Base-by-base conservation (phyloP, 495 filamentous ascomycete species). In the Xylaria castorea region DNA sequence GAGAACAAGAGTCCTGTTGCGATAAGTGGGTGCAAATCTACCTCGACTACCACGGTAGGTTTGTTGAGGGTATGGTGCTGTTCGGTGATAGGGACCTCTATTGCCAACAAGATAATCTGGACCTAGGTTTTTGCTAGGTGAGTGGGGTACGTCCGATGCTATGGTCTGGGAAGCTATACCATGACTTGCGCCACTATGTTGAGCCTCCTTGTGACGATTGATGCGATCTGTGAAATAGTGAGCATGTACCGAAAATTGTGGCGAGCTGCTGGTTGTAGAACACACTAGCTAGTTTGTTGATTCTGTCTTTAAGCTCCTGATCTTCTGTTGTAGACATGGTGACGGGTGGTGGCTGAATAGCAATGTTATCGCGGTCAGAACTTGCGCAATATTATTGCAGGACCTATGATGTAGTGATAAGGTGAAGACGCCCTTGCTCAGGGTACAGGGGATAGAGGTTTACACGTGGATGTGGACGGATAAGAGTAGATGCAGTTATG, bases 281-380 rank as follows among this genome's bases (percentile, higher is more conserved):
- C 87, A 78, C 81, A 93, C 92, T 90, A 80, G 92, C 90, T 77
- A 97, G 84, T 71, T 89, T 89, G 80, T 90, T 86, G 81, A 97
- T 97, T 77, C 87, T 89, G 66, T 88, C 89, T 77, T 94, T 85
- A 57, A 96, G 83, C 76, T 93, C 91, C 76, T 93, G 89, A 32
- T 90, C 86, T 73, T 93, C 90, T 74, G 92, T 22, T 36, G 76
- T 88, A 63, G 91, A 88, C 92, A 94, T 94, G 36, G 48, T 82
- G 62, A 73, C 53, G 25, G 68, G 66, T 76, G 46, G 30, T 62
- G 40, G 40, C 71, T 74, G 20, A 20, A 72, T 30, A 34, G 69
- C 72, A 77, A 67, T 68, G 73, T 67, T 69, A 40, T 57, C 32
- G 4, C 51, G 46, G 48, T 64, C 44, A 61, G 79, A 70, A 72